A percentile compares a stretch with the other conserved stretches of the same genome.
Conservation (phyloP, 805 yeast genomes). For the Priceomyces haplophilus region DNA sequence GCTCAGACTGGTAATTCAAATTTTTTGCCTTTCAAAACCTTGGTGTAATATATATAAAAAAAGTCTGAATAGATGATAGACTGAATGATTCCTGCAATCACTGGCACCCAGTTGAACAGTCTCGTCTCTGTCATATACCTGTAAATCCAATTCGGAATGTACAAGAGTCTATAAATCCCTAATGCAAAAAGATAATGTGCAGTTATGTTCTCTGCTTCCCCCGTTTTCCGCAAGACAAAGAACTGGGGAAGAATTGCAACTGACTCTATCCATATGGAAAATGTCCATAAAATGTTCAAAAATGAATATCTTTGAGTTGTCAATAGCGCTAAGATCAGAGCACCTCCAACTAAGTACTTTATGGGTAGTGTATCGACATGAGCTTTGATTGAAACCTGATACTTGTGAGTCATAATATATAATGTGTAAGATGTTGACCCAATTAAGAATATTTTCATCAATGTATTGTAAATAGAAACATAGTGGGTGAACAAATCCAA, state of each 20-base stretch:
- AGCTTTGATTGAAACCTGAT: constrained; percentile 56
- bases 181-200: constrained; percentile 91
- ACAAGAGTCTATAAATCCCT: constrained; percentile 85
- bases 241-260: constrained; percentile 92
- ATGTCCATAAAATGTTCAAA: constrained; percentile 77
- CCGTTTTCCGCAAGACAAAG: constrained; percentile 83
- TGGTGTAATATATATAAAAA: constrained; percentile 82
- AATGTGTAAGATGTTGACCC: constrained; percentile 72
- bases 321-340: constrained; percentile 52
- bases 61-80: constrained; percentile 90
- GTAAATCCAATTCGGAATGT: constrained; percentile 94
- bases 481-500: constrained; percentile 46
- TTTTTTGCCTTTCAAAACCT: constrained; percentile 74
- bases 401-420: constrained; percentile 62
- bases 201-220: constrained; percentile 83
- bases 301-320: constrained; percentile 64
- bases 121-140: constrained; percentile 64
- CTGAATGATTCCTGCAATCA: constrained; percentile 80
- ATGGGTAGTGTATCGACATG: constrained; percentile 70
- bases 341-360: constrained; percentile 64
- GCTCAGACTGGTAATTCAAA: constrained; percentile 62
- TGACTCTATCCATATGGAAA: constrained; percentile 88
- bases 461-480: constrained; percentile 67
- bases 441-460: constrained; percentile 81
- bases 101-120: constrained; percentile 67